phyloP scores from a whole-genome alignment of 306 rosid genomes.

The Vigna unguiculata region DNA sequence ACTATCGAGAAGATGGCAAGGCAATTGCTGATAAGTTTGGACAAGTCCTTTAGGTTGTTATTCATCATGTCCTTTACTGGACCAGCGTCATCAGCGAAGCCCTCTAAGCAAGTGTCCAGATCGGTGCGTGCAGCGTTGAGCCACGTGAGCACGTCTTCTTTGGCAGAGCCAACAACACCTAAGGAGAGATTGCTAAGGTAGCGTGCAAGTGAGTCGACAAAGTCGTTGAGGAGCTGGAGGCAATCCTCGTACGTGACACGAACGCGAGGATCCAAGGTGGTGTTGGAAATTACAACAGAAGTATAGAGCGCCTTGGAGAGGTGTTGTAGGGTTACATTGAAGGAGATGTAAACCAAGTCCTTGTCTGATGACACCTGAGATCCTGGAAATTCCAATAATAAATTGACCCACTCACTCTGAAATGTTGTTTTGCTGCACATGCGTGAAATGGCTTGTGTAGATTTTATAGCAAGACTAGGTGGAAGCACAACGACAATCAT shows the following conservation, averaged over 20 bases:
- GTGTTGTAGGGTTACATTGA: slow-evolving; percentile 81
- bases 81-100: slow-evolving; percentile 57
- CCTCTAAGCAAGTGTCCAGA: slow-evolving; percentile 89
- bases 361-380: slow-evolving; percentile 65
- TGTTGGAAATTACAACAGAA: slow-evolving; percentile 54
- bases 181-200: slow-evolving; percentile 53
- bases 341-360: slow-evolving; percentile 84
- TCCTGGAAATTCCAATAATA: slow-evolving; percentile 77
- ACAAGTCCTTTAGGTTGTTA: slow-evolving; percentile 59
- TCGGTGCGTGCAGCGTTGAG: slow-evolving; percentile 82
- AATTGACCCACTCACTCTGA: slow-evolving; percentile 68
- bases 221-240: slow-evolving; percentile 80
- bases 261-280: slow-evolving; percentile 50
- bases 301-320: slow-evolving; percentile 65
- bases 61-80: slow-evolving; percentile 59
- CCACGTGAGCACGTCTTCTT: slow-evolving; percentile 80
- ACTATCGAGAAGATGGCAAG: slow-evolving; percentile 69
- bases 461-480: too few relatives aligned
- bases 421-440: slow-evolving; percentile 70
- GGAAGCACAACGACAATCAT: too few relatives aligned
- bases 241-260: slow-evolving; percentile 79
- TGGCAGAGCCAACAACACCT: not conserved
- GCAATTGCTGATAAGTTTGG: slow-evolving; percentile 79
- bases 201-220: slow-evolving; percentile 66
- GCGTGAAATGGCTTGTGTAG: slow-evolving; percentile 75